phyloP scores from a whole-genome alignment of 192 early-diverging fungal genomes.

The Ramicandelaber brevisporus region DNA sequence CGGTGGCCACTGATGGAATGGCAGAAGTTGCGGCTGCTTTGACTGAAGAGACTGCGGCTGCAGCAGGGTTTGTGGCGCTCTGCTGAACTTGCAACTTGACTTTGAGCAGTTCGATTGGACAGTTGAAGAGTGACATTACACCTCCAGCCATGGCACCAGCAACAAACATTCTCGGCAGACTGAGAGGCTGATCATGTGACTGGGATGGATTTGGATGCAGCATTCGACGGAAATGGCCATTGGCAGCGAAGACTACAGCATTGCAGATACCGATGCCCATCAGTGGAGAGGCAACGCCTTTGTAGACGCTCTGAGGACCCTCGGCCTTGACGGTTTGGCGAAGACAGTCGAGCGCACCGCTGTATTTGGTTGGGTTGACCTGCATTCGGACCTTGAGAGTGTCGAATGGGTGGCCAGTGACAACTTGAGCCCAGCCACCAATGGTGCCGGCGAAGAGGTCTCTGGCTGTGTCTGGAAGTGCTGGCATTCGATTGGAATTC shows the following conservation, averaged over 20 bases:
- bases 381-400: conserved; percentile 42
- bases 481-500: too few species aligned
- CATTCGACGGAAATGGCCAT: conserved; percentile 27
- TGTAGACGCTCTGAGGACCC: conserved; percentile 35
- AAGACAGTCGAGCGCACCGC: conserved; percentile 28
- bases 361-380: conserved; percentile 24
- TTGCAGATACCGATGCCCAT: conserved; percentile 46
- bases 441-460: conserved; percentile 31
- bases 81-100: conserved; percentile 42
- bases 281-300: conserved; percentile 38
- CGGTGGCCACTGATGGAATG: too few species aligned
- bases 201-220: too few species aligned
- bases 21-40: too few species aligned
- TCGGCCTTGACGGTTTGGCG: conserved; percentile 20
- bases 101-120: conserved; percentile 40
- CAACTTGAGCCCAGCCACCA: conserved; percentile 45
- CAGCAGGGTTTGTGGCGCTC: too few species aligned
- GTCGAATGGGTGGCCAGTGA: conserved; percentile 38
- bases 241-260: conserved; percentile 39
- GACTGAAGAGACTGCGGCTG: too few species aligned
- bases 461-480: conserved; percentile 18
- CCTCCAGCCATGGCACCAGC: conserved; percentile 31
- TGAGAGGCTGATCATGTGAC: conserved; percentile 11
- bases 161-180: conserved; percentile 17
- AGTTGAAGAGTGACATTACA: conserved; percentile 45